Evolutionary conservation across 179 eudicot genomes (phyloP), one percentile per base, ranked within the genome.

Genomic region (Spinacia oleracea): DNA sequence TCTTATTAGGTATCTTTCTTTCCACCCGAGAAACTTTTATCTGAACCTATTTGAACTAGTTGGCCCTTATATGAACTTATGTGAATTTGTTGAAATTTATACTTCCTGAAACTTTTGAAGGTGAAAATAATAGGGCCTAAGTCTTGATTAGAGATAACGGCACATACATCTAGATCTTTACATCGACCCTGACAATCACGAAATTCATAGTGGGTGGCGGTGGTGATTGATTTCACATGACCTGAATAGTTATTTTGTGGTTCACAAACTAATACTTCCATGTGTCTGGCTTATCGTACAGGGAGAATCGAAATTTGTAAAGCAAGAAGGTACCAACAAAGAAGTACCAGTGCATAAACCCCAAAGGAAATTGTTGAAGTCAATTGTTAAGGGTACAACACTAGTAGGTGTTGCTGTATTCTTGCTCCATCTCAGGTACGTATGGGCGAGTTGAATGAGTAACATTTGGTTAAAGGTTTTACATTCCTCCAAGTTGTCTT

Each of bases 361-460:
- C 15, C 80, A 69, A 11, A 79, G 77, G 77, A 91, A 55, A 81
- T 48, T 91, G 74, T 56, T 92, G 83, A 87, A 85, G 77, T 81
- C 89, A 80, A 83, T 92, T 68, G 82, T 81, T 64, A 83, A 83
- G 87, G 97, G 95, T 73, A 89, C 92, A 8, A 91, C 95, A 56
- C 53, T 88, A 74, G 73, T 88, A 74, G 97, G 97, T 51, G 68
- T 85, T 78, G 77, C 90, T 77, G 82, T 84, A 80, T 83, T 89
- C 84, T 81, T 88, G 81, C 83, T 91, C 59, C 91, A 86, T 73
- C 80, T 92, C 81, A 92, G 91, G 94, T 92, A 25, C 48, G 83
- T 80, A 63, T 62, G 32, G 63, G 21, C n/a, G 45, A 43, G 35
- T 8, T 31, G 46, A 46, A 38, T 69, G 18, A 29, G n/a, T 16